A percentile compares a stretch with the other conserved stretches of the same genome.
These are phyloP conservation scores for Talaromyces trachyspermus DNA, from an alignment of 495 filamentous ascomycete genomes.

Conservation along the genomic window DNA sequence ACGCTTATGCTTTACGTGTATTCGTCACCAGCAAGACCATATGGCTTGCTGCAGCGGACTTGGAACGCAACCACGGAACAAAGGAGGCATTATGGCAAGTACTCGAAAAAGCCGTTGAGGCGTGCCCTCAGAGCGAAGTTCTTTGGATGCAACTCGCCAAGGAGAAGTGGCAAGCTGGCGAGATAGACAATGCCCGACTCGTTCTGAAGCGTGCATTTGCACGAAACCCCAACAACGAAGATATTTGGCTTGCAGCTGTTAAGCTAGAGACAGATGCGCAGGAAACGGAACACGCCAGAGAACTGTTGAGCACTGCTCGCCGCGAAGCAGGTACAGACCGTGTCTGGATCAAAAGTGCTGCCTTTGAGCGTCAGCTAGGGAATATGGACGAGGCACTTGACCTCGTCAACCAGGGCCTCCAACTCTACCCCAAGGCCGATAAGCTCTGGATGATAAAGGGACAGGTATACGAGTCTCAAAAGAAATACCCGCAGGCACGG, in stretches of 20 bases:
- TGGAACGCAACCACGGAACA: slow-evolving; percentile 84
- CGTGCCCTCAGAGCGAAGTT: slow-evolving; percentile 81
- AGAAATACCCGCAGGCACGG: slow-evolving; percentile 72
- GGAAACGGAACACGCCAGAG: slow-evolving; percentile 70
- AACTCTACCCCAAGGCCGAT: slow-evolving; percentile 75
- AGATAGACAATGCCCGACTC: slow-evolving; percentile 73
- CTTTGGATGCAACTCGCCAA: slow-evolving; percentile 94
- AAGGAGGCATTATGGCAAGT: slow-evolving; percentile 76
- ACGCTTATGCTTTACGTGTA: slow-evolving; percentile 80
- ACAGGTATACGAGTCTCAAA: slow-evolving; percentile 82
- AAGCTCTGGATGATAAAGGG: slow-evolving; percentile 99
- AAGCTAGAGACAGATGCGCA: slow-evolving; percentile 87
- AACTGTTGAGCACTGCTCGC: slow-evolving; percentile 72
- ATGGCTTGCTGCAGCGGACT: slow-evolving; percentile 83
- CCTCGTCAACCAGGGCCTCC: slow-evolving; percentile 78
- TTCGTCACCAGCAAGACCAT: slow-evolving; percentile 76
- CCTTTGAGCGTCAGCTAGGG: slow-evolving; percentile 79
- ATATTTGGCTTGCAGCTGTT: slow-evolving; percentile 93
- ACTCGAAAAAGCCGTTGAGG: slow-evolving; percentile 88
- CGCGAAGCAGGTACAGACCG: slow-evolving; percentile 86
- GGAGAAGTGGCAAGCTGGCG: slow-evolving; percentile 82
- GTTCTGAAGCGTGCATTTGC: slow-evolving; percentile 84
- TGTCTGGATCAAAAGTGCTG: slow-evolving; percentile 92
- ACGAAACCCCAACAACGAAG: slow-evolving; percentile 89
- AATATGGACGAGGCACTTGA: slow-evolving; percentile 74